Conservation (phyloP, 768 basidiomycete species). For the Naganishia vaughanmartiniae region DNA sequence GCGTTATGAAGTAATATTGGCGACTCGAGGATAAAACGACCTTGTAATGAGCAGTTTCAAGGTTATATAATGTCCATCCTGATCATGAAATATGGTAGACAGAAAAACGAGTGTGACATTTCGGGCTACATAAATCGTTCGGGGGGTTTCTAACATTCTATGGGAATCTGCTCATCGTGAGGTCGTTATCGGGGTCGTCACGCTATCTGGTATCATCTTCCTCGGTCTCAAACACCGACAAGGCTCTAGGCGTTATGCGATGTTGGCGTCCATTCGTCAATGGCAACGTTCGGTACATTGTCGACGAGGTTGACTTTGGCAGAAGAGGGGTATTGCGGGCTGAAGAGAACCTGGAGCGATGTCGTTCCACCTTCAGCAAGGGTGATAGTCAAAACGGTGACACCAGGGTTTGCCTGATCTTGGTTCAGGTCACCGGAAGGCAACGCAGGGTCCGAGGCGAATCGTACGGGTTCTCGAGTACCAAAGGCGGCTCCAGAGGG, state of each 20-base stretch:
- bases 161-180: conserved; percentile 4
- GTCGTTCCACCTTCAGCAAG: conserved; percentile 66
- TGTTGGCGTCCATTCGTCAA: conserved; percentile 72
- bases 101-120: conserved; percentile 6
- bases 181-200: conserved; percentile 17
- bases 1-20: too few relatives aligned
- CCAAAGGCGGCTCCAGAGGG: conserved; percentile 66
- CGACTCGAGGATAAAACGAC: too few relatives aligned
- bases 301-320: conserved; percentile 61
- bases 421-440: conserved; percentile 57
- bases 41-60: too few relatives aligned
- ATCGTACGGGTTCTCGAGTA: conserved; percentile 60
- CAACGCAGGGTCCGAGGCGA: conserved; percentile 62
- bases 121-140: neutral
- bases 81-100: neutral
- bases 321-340: conserved; percentile 74
- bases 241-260: conserved; percentile 62
- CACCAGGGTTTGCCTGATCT: conserved; percentile 71
- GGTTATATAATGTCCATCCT: neutral
- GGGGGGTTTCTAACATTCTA: neutral
- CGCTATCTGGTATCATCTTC: conserved; percentile 11
- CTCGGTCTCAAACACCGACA: neutral
- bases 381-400: conserved; percentile 73
- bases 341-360: conserved; percentile 80
- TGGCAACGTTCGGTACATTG: conserved; percentile 63